Conservation (phyloP, 306 rosid genomes). For the Canavalia gladiata region DNA sequence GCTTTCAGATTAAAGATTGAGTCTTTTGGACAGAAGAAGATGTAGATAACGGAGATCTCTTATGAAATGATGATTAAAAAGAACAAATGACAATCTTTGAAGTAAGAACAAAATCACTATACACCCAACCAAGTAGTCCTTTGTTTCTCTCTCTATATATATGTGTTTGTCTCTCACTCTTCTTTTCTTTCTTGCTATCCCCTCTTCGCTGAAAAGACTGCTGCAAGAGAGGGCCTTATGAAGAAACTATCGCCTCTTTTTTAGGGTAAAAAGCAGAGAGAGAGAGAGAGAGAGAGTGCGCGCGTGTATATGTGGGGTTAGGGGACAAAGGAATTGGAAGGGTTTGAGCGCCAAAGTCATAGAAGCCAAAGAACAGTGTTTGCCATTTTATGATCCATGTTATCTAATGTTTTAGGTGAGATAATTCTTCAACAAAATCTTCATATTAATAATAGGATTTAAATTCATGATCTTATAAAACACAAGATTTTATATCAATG, state of each 20-base stretch:
- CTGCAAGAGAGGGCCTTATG: constrained; percentile 63
- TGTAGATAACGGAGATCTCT: constrained; percentile 40
- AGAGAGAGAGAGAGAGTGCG: constrained; percentile 38
- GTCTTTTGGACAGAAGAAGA: constrained; percentile 34
- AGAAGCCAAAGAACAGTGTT: constrained; percentile 46
- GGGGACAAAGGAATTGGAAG: constrained; percentile 46
- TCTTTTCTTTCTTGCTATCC: background rate
- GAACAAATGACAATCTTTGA: constrained; percentile 44
- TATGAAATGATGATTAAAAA: constrained; percentile 16
- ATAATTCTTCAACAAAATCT: too few species aligned
- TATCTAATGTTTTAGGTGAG: too few species aligned
- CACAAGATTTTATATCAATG: too few species aligned
- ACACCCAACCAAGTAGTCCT: constrained; percentile 34
- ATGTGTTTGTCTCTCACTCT: constrained; percentile 1
- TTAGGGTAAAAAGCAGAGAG: constrained; percentile 58
- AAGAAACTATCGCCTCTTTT: constrained; percentile 61
- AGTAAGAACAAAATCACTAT: constrained; percentile 50
- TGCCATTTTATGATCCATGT: constrained; percentile 49
- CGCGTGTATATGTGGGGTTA: constrained; percentile 40
- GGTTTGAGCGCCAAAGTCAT: constrained; percentile 53
- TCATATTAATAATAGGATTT: too few species aligned
- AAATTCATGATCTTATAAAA: too few species aligned
- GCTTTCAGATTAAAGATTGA: constrained; percentile 37
- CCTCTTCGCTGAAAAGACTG: constrained; percentile 61
- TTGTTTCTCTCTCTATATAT: background rate